Conservation (phyloP, 768 basidiomycete genomes). For the Naganishia randhawae region DNA sequence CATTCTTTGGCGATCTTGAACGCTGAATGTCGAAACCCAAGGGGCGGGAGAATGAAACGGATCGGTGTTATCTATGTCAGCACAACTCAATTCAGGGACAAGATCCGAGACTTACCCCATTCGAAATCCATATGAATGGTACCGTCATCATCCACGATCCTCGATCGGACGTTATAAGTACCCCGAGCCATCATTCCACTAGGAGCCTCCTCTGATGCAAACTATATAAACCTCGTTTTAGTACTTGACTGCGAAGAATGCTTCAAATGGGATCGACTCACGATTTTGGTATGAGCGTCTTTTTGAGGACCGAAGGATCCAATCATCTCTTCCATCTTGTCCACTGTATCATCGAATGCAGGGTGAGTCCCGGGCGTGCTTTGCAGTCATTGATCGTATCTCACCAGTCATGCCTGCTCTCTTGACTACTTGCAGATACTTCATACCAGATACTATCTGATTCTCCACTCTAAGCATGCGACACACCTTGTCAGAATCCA, state of each 20-base stretch:
- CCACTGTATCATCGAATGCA: slow-evolving; percentile 57
- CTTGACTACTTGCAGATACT: slow-evolving; percentile 84
- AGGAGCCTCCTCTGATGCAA: slow-evolving; percentile 53
- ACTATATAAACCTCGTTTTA: slow-evolving; percentile 57
- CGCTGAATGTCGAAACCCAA: too few species aligned
- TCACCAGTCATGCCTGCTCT: slow-evolving; percentile 69
- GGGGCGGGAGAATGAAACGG: too few species aligned
- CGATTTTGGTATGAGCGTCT: slow-evolving; percentile 63
- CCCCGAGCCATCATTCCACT: slow-evolving; percentile 85
- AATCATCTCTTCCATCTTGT: slow-evolving; percentile 86
- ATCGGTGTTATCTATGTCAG: too few species aligned
- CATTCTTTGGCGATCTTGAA: slow-evolving; percentile 94
- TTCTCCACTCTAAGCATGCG: slow-evolving; percentile 77
- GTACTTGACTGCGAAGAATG: slow-evolving; percentile 57
- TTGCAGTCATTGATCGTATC: slow-evolving; percentile 18
- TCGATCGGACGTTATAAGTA: slow-evolving; percentile 69
- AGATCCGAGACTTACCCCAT: slow-evolving; percentile 57
- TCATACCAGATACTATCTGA: slow-evolving; percentile 62
- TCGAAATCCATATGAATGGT: slow-evolving; percentile 72
- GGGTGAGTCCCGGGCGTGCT: background rate
- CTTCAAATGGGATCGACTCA: slow-evolving; percentile 29
- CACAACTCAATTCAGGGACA: too few species aligned
- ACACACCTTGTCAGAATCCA: slow-evolving; percentile 63
- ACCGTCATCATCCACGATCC: slow-evolving; percentile 83
- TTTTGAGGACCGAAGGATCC: slow-evolving; percentile 81